A percentile compares a stretch with the other conserved stretches of the same genome.
These are phyloP conservation scores for Ganoderma multipileum DNA, from an alignment of 1,284 basidiomycete genomes.

Conservation along the genomic window DNA sequence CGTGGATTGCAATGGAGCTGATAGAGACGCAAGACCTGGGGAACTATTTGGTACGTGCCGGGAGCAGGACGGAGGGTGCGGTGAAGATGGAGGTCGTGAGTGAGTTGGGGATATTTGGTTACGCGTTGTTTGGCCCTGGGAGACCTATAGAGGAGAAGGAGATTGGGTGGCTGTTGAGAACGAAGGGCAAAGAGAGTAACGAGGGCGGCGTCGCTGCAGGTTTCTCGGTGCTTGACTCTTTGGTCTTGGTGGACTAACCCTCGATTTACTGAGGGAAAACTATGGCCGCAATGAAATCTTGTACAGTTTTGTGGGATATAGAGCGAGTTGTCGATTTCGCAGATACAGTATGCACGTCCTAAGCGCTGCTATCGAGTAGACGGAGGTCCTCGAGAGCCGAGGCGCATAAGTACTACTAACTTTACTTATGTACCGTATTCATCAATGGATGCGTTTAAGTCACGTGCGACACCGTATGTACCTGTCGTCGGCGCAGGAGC, in stretches of 20 bases:
- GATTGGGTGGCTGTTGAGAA: slow-evolving; percentile 89
- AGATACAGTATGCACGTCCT: background rate
- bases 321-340: slow-evolving; percentile 1
- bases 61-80: slow-evolving; percentile 36
- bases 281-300: background rate
- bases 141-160: slow-evolving; percentile 57
- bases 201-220: slow-evolving; percentile 96
- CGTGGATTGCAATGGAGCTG: slow-evolving; percentile 95
- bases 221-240: slow-evolving; percentile 86
- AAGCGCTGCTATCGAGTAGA: background rate
- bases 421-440: too few species aligned
- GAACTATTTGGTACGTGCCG: slow-evolving; percentile 79
- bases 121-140: slow-evolving; percentile 70
- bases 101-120: slow-evolving; percentile 94
- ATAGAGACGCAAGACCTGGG: slow-evolving; percentile 79
- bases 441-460: too few species aligned
- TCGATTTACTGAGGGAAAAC: background rate
- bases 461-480: background rate
- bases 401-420: too few species aligned
- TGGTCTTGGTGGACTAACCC: slow-evolving; percentile 68
- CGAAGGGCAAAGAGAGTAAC: slow-evolving; percentile 92
- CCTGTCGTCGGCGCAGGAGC: background rate
- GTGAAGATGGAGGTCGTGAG: slow-evolving; percentile 79
- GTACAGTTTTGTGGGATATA: background rate
- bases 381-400: too few species aligned